Evolutionary conservation across 352 stramenopile genomes (phyloP).

Genomic region (Pythium periplocum): DNA sequence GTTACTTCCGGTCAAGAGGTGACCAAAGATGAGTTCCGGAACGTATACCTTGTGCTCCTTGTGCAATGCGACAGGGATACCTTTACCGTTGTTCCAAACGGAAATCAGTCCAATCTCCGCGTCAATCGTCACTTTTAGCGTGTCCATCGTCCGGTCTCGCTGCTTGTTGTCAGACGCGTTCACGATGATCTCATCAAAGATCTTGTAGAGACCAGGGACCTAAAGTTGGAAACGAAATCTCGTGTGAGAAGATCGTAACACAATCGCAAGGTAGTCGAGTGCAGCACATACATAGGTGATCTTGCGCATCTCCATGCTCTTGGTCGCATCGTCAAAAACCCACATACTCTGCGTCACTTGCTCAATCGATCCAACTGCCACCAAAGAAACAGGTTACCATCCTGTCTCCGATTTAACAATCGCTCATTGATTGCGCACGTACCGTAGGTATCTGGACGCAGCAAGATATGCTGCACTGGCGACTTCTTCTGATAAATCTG

Average conservation of each 20-base stretch:
- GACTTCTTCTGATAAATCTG: conserved; percentile 98
- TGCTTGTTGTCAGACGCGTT: conserved; percentile 99
- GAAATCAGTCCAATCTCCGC: conserved; percentile 90
- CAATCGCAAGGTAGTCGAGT: too few relatives aligned
- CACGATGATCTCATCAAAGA: conserved; percentile 99
- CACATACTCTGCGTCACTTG: conserved; percentile 89
- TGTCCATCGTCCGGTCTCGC: conserved; percentile 94
- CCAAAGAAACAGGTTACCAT: too few relatives aligned
- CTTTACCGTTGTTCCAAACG: conserved; percentile 97
- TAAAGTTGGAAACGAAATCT: conserved; percentile 13
- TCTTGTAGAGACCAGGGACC: conserved; percentile 96
- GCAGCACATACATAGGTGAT: conserved; percentile 82
- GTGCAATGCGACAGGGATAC: conserved; percentile 96
- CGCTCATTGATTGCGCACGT: conserved; percentile 12
- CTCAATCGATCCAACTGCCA: conserved; percentile 92
- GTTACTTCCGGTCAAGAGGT: conserved; percentile 97
- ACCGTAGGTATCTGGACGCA: conserved; percentile 97
- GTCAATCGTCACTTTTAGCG: conserved; percentile 93
- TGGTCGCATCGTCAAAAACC: conserved; percentile 87
- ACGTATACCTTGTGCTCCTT: conserved; percentile 97
- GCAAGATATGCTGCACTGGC: conserved; percentile 96
- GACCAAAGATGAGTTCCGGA: conserved; percentile 97
- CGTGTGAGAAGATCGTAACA: too few relatives aligned
- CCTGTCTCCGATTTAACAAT: too few relatives aligned
- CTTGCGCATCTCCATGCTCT: conserved; percentile 90